These are phyloP conservation scores for Colletotrichum lentis DNA, from an alignment of 2,329 filamentous ascomycete species.

Conservation along the genomic window DNA sequence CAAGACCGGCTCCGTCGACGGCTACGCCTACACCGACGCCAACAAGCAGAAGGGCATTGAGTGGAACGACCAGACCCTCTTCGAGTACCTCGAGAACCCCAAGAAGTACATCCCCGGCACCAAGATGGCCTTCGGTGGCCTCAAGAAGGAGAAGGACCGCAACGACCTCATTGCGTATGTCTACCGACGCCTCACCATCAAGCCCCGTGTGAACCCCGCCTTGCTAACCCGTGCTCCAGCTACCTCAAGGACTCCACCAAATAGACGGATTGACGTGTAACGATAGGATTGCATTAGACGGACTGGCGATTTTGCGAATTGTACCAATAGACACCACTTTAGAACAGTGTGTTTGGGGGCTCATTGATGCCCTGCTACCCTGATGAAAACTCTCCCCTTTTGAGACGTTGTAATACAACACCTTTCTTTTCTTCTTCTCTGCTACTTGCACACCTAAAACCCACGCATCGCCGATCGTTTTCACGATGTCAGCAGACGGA, in stretches of 20 bases:
- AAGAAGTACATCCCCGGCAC: constrained; percentile 99
- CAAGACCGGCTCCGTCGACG: constrained; percentile 88
- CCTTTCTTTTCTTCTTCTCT: not conserved
- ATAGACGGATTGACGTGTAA: constrained; percentile 58
- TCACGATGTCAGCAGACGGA: constrained; percentile 16
- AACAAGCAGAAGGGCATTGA: constrained; percentile 96
- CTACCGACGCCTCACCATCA: not conserved
- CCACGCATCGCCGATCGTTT: not conserved
- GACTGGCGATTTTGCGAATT: constrained; percentile 40
- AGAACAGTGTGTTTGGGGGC: constrained; percentile 40
- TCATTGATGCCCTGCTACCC: constrained; percentile 22
- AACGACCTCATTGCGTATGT: constrained; percentile 98
- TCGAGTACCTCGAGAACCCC: constrained; percentile 99
- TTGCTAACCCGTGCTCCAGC: constrained; percentile 51
- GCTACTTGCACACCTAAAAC: not conserved
- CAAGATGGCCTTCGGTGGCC: constrained; percentile 99
- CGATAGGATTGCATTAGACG: constrained; percentile 44
- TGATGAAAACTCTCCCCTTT: constrained; percentile 36
- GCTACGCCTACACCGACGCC: constrained; percentile 98
- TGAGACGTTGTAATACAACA: constrained; percentile 29
- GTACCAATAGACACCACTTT: constrained; percentile 43
- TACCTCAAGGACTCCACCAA: constrained; percentile 75
- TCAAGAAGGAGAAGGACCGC: constrained; percentile 99
- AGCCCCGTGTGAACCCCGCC: too few relatives aligned
- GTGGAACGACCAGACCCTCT: constrained; percentile 89